Percentiles rank a stretch among this genome's conserved stretches.
phyloP scores from a whole-genome alignment of 345 rosid genomes.

The Euphorbia peplus region DNA sequence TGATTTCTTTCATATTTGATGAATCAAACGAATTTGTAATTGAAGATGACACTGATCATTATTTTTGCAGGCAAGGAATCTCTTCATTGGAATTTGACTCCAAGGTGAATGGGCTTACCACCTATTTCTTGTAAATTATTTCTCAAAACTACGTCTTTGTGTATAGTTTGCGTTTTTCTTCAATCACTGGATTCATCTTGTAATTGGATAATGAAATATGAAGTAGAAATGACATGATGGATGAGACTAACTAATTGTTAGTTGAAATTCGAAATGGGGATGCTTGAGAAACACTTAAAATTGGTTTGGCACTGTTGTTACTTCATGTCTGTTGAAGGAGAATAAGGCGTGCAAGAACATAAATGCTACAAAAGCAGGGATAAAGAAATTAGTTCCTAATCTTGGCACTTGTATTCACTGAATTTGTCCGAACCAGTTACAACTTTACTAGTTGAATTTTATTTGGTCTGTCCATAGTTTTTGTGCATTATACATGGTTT shows the following conservation, averaged over 20 bases:
- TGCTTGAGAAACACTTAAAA: neutral
- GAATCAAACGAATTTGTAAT: too few relatives aligned
- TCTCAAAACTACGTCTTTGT: neutral
- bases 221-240: too few relatives aligned
- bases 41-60: too few relatives aligned
- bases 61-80: conserved; percentile 51
- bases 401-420: neutral
- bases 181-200: neutral
- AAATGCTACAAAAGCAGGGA: neutral
- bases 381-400: neutral
- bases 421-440: neutral
- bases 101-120: conserved; percentile 44
- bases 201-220: neutral
- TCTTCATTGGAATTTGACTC: conserved; percentile 71
- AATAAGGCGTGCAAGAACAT: neutral
- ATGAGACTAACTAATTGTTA: too few relatives aligned
- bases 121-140: neutral
- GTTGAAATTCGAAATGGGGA: neutral
- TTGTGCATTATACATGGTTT: neutral
- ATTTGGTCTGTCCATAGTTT: neutral
- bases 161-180: too few relatives aligned
- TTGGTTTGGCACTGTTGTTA: neutral
- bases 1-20: too few relatives aligned
- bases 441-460: too few relatives aligned
- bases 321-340: neutral